Evolutionary conservation across 352 stramenopile species (phyloP).

Genomic region (Phytophthora europaea): DNA sequence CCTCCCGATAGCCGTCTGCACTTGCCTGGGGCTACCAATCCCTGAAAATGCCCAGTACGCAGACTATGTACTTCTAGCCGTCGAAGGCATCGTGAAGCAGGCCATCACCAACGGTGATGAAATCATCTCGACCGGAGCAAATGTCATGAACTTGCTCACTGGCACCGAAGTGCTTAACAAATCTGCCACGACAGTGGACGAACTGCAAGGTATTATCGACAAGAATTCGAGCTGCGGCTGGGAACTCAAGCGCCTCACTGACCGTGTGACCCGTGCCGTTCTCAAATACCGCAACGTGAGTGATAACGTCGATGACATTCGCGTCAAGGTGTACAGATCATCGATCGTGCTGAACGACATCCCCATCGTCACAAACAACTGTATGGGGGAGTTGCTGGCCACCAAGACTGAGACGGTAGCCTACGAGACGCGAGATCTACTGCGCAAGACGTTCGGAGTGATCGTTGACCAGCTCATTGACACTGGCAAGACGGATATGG

Average conservation of each 20-base stretch:
- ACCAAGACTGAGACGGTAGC: constrained; percentile 21
- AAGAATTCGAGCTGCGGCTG: constrained; percentile 37
- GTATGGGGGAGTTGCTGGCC: constrained; percentile 30
- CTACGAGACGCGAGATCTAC: constrained; percentile 35
- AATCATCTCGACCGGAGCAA: constrained; percentile 34
- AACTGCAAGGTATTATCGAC: constrained; percentile 28
- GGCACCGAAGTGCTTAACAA: constrained; percentile 15
- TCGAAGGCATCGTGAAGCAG: constrained; percentile 42
- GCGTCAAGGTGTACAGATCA: constrained; percentile 37
- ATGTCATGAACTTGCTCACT: constrained; percentile 36
- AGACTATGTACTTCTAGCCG: too few species aligned
- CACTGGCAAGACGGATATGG: constrained; percentile 32
- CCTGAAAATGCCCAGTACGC: too few species aligned
- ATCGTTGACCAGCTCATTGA: constrained; percentile 43
- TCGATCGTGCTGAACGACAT: constrained; percentile 45
- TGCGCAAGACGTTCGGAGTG: constrained; percentile 41
- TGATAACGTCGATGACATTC: constrained; percentile 13
- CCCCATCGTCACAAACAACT: constrained; percentile 41
- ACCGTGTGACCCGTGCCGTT: constrained; percentile 28
- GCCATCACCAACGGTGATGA: constrained; percentile 33
- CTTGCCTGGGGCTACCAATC: too few species aligned
- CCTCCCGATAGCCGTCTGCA: constrained; percentile 26
- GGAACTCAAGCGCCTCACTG: constrained; percentile 37
- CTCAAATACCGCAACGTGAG: constrained; percentile 26
- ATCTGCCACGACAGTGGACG: constrained; percentile 18